Evolutionary conservation across 176 grass and related monocot species (phyloP), one percentile per base, ranked within the genome.

Genomic region (Musa troglodytarum): DNA sequence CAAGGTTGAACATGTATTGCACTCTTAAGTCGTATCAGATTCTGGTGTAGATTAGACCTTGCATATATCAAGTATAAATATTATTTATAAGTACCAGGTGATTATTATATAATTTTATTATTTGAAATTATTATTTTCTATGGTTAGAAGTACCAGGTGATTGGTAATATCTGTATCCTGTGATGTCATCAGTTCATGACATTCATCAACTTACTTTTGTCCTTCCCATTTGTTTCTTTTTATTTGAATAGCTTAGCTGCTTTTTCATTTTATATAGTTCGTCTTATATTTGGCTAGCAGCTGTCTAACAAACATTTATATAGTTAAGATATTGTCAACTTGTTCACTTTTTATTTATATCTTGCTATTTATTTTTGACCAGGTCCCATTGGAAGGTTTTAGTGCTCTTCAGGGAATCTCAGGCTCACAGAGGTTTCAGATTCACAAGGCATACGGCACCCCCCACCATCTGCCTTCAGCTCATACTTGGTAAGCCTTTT

Each of bases 391-490:
- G 65, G 95, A 99, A 80, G 95, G 95, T 69, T 99, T 99, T 58
- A 92, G 86, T 84, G 95, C 90, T 50, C 88, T 99, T 19, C 95
- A 99, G 75, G 95, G 95, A 58, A 99, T 99, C 24, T 99, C 96
- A 55, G 96, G 96, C 21, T 82, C 86, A 52, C 96, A 99, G 63
- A 83, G 84, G 74, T 92, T 92, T 80, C 96, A 99, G 91, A 88
- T 99, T 79, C 96, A 99, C 83, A 99, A 99, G 85, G 96, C 96
- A 12, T 99, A 99, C 8, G 96, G 96, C 53, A 99, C 84, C 81
- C 87, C 92, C 43, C 89, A 94, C 54, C 96, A 99, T 82, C 66
- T 99, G 54, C 96, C 96, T 80, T 99, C 91, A 62, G 96, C 96
- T 58, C 96, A 99, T 87, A 99, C 95, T 51, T 99, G 95, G 95